phyloP scores from a whole-genome alignment of 257 asterid genomes.

The Solanum megistacrolobum region DNA sequence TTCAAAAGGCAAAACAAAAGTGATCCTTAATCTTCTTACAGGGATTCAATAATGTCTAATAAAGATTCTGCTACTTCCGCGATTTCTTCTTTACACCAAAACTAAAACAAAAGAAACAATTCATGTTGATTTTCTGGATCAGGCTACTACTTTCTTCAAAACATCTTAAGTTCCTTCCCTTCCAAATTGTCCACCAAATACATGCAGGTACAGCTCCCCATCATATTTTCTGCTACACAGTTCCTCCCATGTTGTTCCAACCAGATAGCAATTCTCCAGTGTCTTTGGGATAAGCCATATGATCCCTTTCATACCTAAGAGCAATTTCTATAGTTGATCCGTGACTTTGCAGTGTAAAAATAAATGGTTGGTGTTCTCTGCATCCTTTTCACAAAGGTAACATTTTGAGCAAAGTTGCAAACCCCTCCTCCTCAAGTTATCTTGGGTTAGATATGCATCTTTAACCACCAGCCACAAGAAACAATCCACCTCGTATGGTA shows the following conservation, averaged over 20 bases:
- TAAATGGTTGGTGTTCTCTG: background rate
- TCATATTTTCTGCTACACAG: background rate
- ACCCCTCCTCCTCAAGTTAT: background rate
- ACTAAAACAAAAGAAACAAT: background rate
- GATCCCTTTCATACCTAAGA: background rate
- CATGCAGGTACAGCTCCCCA: background rate
- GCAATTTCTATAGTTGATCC: background rate
- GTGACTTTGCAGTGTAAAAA: background rate
- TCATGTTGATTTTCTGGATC: background rate
- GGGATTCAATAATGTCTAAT: background rate
- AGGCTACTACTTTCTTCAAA: background rate
- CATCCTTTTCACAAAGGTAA: background rate
- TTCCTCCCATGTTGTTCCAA: background rate
- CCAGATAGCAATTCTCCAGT: background rate
- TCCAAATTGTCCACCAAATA: background rate
- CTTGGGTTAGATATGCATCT: background rate
- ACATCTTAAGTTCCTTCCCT: background rate
- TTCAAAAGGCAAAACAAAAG: background rate
- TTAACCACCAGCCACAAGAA: background rate
- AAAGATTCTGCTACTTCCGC: background rate
- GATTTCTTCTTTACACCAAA: background rate
- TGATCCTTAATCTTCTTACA: background rate
- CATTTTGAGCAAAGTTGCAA: background rate
- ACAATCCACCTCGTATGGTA: background rate
- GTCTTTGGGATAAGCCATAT: background rate